Conservation (phyloP, 179 eudicot species). For the Beta corolliflora region DNA sequence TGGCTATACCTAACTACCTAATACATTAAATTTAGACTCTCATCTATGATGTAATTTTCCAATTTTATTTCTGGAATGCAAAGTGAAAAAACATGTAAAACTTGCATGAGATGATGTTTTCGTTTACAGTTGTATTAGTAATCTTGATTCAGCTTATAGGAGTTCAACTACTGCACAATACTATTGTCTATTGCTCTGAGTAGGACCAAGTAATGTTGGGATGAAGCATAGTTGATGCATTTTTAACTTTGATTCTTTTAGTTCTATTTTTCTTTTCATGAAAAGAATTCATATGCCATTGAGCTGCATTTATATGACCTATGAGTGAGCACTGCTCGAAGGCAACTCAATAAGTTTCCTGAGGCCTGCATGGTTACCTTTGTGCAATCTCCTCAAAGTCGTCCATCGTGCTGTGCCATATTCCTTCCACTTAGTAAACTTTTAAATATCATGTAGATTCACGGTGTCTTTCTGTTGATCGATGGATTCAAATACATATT, state of each 20-base stretch:
- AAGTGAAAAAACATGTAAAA: constrained; percentile 1
- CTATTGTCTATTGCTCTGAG: too few species aligned
- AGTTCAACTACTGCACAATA: too few species aligned
- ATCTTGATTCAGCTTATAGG: too few species aligned
- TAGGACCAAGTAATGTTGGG: too few species aligned
- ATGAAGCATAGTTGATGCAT: too few species aligned
- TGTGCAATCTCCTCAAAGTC: background rate
- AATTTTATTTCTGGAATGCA: background rate
- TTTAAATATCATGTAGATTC: background rate
- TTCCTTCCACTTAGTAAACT: background rate
- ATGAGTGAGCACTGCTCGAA: background rate
- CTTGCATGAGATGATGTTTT: background rate
- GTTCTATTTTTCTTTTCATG: too few species aligned
- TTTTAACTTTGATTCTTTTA: too few species aligned
- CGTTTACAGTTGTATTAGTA: background rate
- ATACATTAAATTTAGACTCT: background rate
- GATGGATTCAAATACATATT: background rate
- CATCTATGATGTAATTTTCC: background rate
- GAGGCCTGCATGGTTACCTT: constrained; percentile 9
- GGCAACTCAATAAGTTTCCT: background rate
- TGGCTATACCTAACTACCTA: constrained; percentile 35
- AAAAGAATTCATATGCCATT: background rate
- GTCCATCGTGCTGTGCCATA: constrained; percentile 9
- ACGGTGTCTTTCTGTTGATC: background rate
- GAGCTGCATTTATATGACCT: background rate